Conservation (phyloP, 768 basidiomycete genomes). For the Leccinellum luteum region DNA sequence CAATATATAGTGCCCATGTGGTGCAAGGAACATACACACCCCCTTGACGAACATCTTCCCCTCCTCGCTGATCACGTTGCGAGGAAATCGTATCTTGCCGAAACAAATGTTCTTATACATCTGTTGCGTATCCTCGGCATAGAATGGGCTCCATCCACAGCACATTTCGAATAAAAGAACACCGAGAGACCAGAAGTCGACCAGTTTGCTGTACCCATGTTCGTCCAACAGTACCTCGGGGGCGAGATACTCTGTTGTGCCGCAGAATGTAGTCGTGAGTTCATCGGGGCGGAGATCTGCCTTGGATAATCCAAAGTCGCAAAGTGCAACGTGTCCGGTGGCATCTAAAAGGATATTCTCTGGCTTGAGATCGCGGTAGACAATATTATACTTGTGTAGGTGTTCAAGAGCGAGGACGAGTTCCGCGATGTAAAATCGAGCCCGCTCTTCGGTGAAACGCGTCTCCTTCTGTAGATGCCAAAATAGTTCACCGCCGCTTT, state of each 20-base stretch:
- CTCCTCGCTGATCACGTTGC: slow-evolving; percentile 94
- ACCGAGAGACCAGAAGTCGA: slow-evolving; percentile 97
- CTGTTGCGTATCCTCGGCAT: slow-evolving; percentile 98
- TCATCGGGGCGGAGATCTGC: slow-evolving; percentile 91
- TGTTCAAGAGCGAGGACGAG: slow-evolving; percentile 94
- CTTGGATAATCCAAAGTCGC: slow-evolving; percentile 98
- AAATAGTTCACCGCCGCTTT: slow-evolving; percentile 96
- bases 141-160: slow-evolving; percentile 99
- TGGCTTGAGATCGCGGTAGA: slow-evolving; percentile 94
- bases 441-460: slow-evolving; percentile 88
- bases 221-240: slow-evolving; percentile 99
- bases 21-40: slow-evolving; percentile 49
- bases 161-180: slow-evolving; percentile 99
- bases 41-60: slow-evolving; percentile 99
- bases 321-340: slow-evolving; percentile 96
- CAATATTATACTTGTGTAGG: slow-evolving; percentile 96
- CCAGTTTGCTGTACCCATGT: slow-evolving; percentile 96
- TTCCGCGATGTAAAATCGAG: slow-evolving; percentile 96
- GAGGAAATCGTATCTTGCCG: slow-evolving; percentile 97
- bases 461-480: slow-evolving; percentile 98
- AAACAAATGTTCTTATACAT: slow-evolving; percentile 99
- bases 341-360: slow-evolving; percentile 98
- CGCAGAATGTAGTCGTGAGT: slow-evolving; percentile 98
- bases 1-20: slow-evolving; percentile 12
- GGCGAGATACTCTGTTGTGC: slow-evolving; percentile 97